Percentiles rank a stretch among this genome's conserved stretches.
phyloP scores from a whole-genome alignment of 441 rosid species.

The Eugenia klotzschiana region DNA sequence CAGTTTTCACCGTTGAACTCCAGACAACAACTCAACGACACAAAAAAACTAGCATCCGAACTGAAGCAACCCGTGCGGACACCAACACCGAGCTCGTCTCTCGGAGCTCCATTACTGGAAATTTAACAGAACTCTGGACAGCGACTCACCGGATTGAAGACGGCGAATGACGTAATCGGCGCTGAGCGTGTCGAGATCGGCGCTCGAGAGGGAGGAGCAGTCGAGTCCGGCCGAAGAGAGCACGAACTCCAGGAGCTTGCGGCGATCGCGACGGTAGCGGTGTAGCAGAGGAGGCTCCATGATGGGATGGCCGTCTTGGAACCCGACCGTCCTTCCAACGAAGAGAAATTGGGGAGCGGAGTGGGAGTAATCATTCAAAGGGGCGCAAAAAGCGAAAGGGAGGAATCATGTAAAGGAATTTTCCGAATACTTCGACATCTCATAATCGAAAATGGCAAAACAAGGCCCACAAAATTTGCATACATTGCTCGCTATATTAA shows the following conservation, averaged over 20 bases:
- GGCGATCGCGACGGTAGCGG: slow-evolving; percentile 82
- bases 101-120: neutral
- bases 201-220: slow-evolving; percentile 36
- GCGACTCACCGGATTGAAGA: slow-evolving; percentile 43
- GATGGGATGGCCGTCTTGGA: neutral
- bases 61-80: neutral
- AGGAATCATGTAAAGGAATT: no score
- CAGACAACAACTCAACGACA: neutral
- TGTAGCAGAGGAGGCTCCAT: slow-evolving; percentile 19
- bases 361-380: no score
- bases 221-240: slow-evolving; percentile 45
- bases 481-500: no score
- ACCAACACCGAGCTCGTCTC: neutral
- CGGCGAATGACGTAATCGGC: slow-evolving; percentile 64
- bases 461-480: no score
- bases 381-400: no score
- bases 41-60: neutral
- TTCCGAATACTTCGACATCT: no score
- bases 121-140: neutral
- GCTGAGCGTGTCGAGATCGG: slow-evolving; percentile 60
- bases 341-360: neutral
- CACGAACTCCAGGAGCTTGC: slow-evolving; percentile 66
- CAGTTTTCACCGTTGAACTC: neutral
- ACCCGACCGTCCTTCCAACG: neutral
- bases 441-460: no score